Conservation (phyloP, 352 stramenopile genomes). For the Globisporangium acanthophoron region DNA sequence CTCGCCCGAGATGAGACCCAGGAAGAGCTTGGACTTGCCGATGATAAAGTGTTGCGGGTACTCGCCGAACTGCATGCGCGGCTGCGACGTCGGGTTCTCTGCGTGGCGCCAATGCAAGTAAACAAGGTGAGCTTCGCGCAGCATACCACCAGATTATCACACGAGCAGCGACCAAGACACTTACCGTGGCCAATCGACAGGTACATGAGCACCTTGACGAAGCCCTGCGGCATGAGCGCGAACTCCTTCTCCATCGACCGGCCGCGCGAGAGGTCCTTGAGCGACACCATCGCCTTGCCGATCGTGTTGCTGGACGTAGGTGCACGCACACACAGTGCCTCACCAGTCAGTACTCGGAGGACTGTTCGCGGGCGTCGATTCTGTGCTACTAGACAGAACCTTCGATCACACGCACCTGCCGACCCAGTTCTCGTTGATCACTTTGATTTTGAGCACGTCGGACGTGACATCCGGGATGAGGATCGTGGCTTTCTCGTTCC, state of each 20-base stretch:
- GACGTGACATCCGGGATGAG: slow-evolving; percentile 61
- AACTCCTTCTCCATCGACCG: slow-evolving; percentile 81
- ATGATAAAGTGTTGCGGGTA: slow-evolving; percentile 76
- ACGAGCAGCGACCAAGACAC: not conserved
- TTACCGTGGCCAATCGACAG: slow-evolving; percentile 61
- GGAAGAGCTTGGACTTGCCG: slow-evolving; percentile 62
- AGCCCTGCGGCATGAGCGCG: slow-evolving; percentile 60
- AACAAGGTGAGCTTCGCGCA: not conserved
- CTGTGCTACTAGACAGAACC: not conserved
- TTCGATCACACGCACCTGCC: slow-evolving; percentile 40
- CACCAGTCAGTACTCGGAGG: too few species aligned
- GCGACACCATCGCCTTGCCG: slow-evolving; percentile 57
- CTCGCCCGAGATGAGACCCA: slow-evolving; percentile 59
- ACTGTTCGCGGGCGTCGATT: not conserved
- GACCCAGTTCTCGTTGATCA: slow-evolving; percentile 79
- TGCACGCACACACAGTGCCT: not conserved
- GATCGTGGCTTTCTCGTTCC: slow-evolving; percentile 74
- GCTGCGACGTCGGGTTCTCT: slow-evolving; percentile 72
- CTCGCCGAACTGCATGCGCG: slow-evolving; percentile 55
- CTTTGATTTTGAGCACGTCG: slow-evolving; percentile 60
- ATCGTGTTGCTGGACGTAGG: slow-evolving; percentile 45
- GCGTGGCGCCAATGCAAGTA: not conserved
- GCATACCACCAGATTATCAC: not conserved
- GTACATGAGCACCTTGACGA: slow-evolving; percentile 65
- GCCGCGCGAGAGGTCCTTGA: slow-evolving; percentile 65